phyloP scores from a whole-genome alignment of 2,329 filamentous ascomycete species.

The Trichophyton equinum region DNA sequence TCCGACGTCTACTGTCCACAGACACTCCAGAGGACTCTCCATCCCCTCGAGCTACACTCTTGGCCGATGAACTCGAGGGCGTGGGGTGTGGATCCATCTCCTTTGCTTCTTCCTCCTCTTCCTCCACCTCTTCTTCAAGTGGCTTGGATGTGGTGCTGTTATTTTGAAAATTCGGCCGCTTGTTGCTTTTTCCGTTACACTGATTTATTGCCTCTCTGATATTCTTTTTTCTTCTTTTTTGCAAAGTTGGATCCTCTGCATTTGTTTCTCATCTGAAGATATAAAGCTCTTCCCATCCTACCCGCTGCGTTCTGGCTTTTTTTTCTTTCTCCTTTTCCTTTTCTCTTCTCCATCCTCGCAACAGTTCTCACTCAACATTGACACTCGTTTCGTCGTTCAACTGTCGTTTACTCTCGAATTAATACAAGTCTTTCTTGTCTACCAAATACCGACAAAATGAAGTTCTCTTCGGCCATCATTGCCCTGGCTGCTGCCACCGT shows the following conservation, averaged over 20 bases:
- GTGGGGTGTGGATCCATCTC: slow-evolving; percentile 2
- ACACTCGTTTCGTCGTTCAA: slow-evolving; percentile 14
- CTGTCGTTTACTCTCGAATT: slow-evolving; percentile 4
- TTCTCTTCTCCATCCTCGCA: slow-evolving; percentile 6
- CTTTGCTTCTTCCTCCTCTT: not conserved
- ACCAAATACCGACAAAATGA: slow-evolving; percentile 20
- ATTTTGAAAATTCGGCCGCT: not conserved
- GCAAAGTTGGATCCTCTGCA: not conserved
- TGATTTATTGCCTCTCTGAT: not conserved
- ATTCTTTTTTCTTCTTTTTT: not conserved
- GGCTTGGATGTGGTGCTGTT: not conserved
- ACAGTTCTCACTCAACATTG: slow-evolving; percentile 2
- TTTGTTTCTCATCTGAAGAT: not conserved
- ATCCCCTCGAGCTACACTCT: not conserved
- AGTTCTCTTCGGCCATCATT: slow-evolving; percentile 22
- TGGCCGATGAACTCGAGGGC: not conserved
- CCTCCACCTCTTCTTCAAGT: not conserved
- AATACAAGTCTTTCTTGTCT: not conserved
- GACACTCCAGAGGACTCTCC: not conserved
- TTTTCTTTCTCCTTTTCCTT: slow-evolving; percentile 1
- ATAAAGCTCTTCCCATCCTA: slow-evolving; percentile 2
- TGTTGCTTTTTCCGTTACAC: not conserved
- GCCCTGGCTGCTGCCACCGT: slow-evolving; percentile 33
- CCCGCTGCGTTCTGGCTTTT: not conserved
- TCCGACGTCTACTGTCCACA: not conserved